These are phyloP conservation scores for Vaccinium vitisidaea DNA, from an alignment of 148 eudicot species.

Conservation along the genomic window DNA sequence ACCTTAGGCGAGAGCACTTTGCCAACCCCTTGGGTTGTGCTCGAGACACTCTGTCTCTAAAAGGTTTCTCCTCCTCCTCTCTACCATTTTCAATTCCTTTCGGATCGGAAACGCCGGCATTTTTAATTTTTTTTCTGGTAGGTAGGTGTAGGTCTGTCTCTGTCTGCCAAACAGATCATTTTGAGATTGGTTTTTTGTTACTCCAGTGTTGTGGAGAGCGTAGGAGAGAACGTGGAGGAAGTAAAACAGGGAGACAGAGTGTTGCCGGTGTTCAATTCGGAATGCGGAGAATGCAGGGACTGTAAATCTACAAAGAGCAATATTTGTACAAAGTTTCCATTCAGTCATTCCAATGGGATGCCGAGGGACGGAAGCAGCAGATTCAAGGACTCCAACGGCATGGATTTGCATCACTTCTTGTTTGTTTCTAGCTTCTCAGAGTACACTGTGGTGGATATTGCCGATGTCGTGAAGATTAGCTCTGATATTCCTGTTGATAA, in stretches of 20 bases:
- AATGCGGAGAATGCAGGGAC: constrained; percentile 68
- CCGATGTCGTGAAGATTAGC: constrained; percentile 43
- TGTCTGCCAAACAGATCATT: too few species aligned
- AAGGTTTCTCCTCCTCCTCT: too few species aligned
- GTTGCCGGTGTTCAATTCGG: constrained; percentile 47
- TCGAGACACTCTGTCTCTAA: too few species aligned
- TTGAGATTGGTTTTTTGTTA: neutral
- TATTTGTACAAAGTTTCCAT: constrained; percentile 28
- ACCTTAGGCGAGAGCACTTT: too few species aligned
- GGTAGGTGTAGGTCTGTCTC: too few species aligned
- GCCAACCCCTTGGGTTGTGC: too few species aligned
- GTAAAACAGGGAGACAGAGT: constrained; percentile 63
- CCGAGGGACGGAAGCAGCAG: constrained; percentile 46
- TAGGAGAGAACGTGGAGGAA: constrained; percentile 66
- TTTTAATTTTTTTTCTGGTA: too few species aligned
- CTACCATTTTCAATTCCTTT: too few species aligned
- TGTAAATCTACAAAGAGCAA: constrained; percentile 49
- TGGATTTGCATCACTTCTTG: constrained; percentile 36
- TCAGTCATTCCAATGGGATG: constrained; percentile 20
- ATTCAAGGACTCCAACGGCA: constrained; percentile 49
- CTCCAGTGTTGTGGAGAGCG: constrained; percentile 67
- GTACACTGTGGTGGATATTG: constrained; percentile 59
- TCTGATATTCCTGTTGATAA: constrained; percentile 38
- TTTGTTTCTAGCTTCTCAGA: constrained; percentile 54
- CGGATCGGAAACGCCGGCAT: too few species aligned